These are phyloP conservation scores for Rutstroemia sp. DNA, from an alignment of 2,329 filamentous ascomycete species.

Conservation along the genomic window DNA sequence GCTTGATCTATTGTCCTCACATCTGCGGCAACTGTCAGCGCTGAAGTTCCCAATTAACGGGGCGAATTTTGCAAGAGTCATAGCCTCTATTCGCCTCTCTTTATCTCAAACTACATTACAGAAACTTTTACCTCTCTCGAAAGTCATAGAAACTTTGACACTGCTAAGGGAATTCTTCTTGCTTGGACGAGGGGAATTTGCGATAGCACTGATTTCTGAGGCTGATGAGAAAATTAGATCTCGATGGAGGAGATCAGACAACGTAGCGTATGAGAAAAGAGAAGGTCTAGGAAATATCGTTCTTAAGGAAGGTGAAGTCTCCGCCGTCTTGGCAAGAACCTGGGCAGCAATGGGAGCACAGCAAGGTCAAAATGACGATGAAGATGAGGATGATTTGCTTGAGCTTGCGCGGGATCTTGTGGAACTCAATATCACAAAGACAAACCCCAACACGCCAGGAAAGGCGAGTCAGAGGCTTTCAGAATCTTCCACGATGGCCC, in stretches of 20 bases:
- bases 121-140: slow-evolving; percentile 68
- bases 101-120: slow-evolving; percentile 80
- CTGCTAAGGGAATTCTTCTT: slow-evolving; percentile 83
- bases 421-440: slow-evolving; percentile 55
- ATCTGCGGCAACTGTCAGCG: slow-evolving; percentile 61
- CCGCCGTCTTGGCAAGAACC: slow-evolving; percentile 65
- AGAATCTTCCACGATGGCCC: slow-evolving; percentile 16
- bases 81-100: slow-evolving; percentile 70
- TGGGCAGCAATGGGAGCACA: slow-evolving; percentile 76
- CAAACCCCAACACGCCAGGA: slow-evolving; percentile 32
- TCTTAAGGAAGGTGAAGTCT: slow-evolving; percentile 82
- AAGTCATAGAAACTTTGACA: slow-evolving; percentile 68
- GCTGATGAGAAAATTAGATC: slow-evolving; percentile 73
- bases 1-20: slow-evolving; percentile 55
- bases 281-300: slow-evolving; percentile 55
- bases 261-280: slow-evolving; percentile 48
- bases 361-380: slow-evolving; percentile 63
- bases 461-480: slow-evolving; percentile 23
- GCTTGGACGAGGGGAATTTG: slow-evolving; percentile 83
- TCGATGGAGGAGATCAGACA: slow-evolving; percentile 60
- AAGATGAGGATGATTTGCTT: slow-evolving; percentile 63
- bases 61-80: slow-evolving; percentile 60
- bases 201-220: slow-evolving; percentile 76
- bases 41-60: slow-evolving; percentile 69
- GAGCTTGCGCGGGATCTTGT: slow-evolving; percentile 76